Evolutionary conservation across 2,329 filamentous ascomycete species (phyloP).

Genomic region (Aspergillus alliaceus): DNA sequence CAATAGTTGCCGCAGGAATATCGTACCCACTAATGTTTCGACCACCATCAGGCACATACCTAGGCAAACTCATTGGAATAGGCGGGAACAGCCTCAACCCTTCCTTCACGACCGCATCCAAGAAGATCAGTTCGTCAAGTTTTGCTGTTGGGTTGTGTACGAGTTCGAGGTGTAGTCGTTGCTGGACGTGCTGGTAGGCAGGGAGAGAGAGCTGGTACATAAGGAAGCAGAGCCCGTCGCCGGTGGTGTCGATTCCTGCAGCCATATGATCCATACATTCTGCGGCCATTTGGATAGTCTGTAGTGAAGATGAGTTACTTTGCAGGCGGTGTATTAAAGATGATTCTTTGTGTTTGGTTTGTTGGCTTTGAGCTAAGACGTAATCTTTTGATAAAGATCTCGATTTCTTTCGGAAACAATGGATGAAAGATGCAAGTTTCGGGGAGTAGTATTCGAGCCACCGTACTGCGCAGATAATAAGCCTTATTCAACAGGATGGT

Average conservation of each 20-base stretch:
- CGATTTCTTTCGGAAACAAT: too few relatives aligned
- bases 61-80: constrained; percentile 53
- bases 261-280: constrained; percentile 73
- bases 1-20: constrained; percentile 37
- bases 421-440: too few relatives aligned
- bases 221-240: constrained; percentile 67
- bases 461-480: too few relatives aligned
- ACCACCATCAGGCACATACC: constrained; percentile 38
- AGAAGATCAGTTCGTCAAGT: constrained; percentile 51
- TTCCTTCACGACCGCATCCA: constrained; percentile 65
- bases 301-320: too few relatives aligned
- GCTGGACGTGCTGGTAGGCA: constrained; percentile 53
- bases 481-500: too few relatives aligned
- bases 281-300: constrained; percentile 62
- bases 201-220: constrained; percentile 71
- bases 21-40: constrained; percentile 43
- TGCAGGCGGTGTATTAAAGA: too few relatives aligned
- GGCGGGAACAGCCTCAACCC: constrained; percentile 59
- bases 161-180: constrained; percentile 55
- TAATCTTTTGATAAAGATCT: too few relatives aligned
- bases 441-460: too few relatives aligned
- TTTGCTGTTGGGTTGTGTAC: constrained; percentile 35
- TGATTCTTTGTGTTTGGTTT: too few relatives aligned
- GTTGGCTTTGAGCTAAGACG: too few relatives aligned
- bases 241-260: constrained; percentile 71